phyloP scores from a whole-genome alignment of 805 yeast genomes.

The Myxozyma sirexii region DNA sequence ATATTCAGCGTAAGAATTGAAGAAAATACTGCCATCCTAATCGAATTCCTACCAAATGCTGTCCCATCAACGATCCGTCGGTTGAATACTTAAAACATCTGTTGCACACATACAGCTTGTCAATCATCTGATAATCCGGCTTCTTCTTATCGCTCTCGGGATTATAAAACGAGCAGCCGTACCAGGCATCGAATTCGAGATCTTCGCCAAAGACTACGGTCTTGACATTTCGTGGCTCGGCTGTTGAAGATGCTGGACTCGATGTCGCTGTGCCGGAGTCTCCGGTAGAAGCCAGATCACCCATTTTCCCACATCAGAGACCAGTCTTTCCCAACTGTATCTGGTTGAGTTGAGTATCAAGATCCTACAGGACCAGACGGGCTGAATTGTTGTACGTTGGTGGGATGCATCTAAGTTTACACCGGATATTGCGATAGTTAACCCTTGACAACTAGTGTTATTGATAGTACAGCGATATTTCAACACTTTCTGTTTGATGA shows the following conservation, averaged over 20 bases:
- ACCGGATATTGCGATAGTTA: too few relatives aligned
- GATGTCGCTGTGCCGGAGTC: not conserved
- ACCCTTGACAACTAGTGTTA: too few relatives aligned
- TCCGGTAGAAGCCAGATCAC: too few relatives aligned
- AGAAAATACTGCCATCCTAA: not conserved
- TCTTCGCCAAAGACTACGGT: constrained; percentile 66
- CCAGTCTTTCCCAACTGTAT: too few relatives aligned
- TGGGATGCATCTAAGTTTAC: too few relatives aligned
- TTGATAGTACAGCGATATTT: too few relatives aligned
- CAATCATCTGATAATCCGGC: constrained; percentile 21
- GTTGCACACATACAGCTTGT: constrained; percentile 68
- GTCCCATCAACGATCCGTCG: constrained; percentile 47
- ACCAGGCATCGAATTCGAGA: constrained; percentile 78
- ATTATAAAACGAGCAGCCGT: constrained; percentile 60
- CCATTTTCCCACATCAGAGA: too few relatives aligned
- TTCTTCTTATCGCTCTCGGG: constrained; percentile 7
- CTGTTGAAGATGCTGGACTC: not conserved
- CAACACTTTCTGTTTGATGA: too few relatives aligned
- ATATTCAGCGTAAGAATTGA: not conserved
- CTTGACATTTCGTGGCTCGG: constrained; percentile 52
- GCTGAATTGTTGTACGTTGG: too few relatives aligned
- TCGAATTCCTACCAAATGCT: constrained; percentile 48
- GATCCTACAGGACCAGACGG: too few relatives aligned
- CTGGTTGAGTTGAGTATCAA: too few relatives aligned
- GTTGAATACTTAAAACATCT: constrained; percentile 82